Conservation (phyloP, 2,329 filamentous ascomycete genomes). For the Alternaria metachromatica region DNA sequence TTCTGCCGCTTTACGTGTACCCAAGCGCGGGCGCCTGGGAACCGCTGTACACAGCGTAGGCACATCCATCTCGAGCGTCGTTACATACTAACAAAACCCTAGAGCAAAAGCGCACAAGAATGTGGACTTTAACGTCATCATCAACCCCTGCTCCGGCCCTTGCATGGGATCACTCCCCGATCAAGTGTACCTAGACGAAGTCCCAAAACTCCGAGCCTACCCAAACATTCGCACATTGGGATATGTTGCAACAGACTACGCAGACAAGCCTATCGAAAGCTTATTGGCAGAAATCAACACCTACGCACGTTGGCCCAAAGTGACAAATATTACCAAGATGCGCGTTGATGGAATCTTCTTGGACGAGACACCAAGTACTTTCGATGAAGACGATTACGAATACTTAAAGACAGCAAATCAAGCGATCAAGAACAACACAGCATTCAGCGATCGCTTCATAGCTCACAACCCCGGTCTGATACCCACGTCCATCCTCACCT, state of each 20-base stretch:
- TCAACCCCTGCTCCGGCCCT: slow-evolving; percentile 57
- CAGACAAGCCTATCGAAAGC: slow-evolving; percentile 33
- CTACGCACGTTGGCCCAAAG: slow-evolving; percentile 57
- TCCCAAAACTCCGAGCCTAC: slow-evolving; percentile 51
- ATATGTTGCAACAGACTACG: slow-evolving; percentile 61
- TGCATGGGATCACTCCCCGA: slow-evolving; percentile 38
- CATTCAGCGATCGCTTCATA: slow-evolving; percentile 35
- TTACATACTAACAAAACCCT: neutral
- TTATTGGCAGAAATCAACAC: slow-evolving; percentile 53
- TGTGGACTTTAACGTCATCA: slow-evolving; percentile 59
- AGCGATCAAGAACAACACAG: slow-evolving; percentile 26
- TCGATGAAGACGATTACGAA: slow-evolving; percentile 21
- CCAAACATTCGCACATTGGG: slow-evolving; percentile 60
- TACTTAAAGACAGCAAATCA: slow-evolving; percentile 32
- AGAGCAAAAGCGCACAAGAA: slow-evolving; percentile 46
- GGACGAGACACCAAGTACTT: slow-evolving; percentile 56
- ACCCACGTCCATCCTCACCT: slow-evolving; percentile 22
- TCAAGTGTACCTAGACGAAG: slow-evolving; percentile 44
- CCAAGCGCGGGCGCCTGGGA: slow-evolving; percentile 57
- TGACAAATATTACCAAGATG: slow-evolving; percentile 47
- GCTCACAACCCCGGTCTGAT: slow-evolving; percentile 41
- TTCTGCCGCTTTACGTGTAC: slow-evolving; percentile 61
- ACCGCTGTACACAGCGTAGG: slow-evolving; percentile 55
- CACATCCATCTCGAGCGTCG: too few relatives aligned
- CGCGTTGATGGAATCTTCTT: slow-evolving; percentile 60